These are phyloP conservation scores for Neofusicoccum parvum DNA, from an alignment of 2,329 filamentous ascomycete species.

Conservation along the genomic window DNA sequence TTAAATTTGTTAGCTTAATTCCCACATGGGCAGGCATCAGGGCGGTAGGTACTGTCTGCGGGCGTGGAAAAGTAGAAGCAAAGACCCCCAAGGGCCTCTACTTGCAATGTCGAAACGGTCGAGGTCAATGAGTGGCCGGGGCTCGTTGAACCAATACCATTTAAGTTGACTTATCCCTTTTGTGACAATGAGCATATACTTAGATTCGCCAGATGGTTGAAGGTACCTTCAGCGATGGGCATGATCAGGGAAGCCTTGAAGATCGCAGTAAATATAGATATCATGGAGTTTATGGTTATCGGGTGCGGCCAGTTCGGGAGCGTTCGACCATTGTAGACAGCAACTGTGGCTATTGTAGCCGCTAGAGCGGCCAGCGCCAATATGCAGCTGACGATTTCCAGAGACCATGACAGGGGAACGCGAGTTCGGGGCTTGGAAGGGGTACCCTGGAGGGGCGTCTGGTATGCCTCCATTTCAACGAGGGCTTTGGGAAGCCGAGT, in stretches of 20 bases:
- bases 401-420: not conserved
- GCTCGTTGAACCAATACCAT: conserved; percentile 8
- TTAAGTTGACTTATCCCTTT: conserved; percentile 14
- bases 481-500: too few species aligned
- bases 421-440: too few species aligned
- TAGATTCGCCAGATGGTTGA: not conserved
- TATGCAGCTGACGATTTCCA: conserved; percentile 2
- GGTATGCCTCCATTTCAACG: too few species aligned
- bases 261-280: not conserved
- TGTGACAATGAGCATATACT: not conserved
- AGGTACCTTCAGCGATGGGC: conserved; percentile 2
- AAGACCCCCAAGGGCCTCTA: conserved; percentile 2
- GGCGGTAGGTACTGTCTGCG: not conserved
- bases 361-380: not conserved
- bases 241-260: conserved; percentile 6
- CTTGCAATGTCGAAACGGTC: conserved; percentile 8
- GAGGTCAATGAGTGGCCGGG: not conserved
- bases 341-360: not conserved
- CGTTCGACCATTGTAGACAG: not conserved
- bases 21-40: not conserved
- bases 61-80: not conserved
- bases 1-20: not conserved
- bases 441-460: too few species aligned
- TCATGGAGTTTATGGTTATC: conserved; percentile 12
- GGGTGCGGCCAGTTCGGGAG: conserved; percentile 15